Conservation (phyloP, 1,284 basidiomycete species). For the Malassezia brasiliensis region DNA sequence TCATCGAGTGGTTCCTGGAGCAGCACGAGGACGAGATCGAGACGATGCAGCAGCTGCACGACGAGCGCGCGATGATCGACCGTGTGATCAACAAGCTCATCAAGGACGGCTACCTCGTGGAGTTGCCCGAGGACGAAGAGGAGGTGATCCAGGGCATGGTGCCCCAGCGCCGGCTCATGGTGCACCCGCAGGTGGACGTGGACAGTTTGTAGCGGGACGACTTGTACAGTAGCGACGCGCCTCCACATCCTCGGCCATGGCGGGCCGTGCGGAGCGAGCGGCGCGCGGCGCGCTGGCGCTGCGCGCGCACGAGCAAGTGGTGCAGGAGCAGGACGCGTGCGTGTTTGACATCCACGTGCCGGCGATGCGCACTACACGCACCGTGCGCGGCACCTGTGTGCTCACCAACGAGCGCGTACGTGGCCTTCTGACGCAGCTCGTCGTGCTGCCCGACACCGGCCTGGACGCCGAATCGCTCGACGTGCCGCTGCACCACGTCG, state of each 20-base stretch:
- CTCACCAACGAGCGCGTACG: neutral
- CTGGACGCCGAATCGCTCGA: neutral
- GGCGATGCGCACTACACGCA: no score
- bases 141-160: conserved; percentile 21
- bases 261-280: neutral
- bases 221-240: neutral
- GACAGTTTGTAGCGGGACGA: conserved; percentile 25
- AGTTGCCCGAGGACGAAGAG: conserved; percentile 29
- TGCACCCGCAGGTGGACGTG: conserved; percentile 37
- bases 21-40: conserved; percentile 66
- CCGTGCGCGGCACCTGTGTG: neutral
- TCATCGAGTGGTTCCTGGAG: conserved; percentile 95
- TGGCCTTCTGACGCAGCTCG: neutral
- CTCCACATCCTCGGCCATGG: neutral
- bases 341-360: neutral
- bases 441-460: neutral
- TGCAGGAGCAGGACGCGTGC: neutral
- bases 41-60: conserved; percentile 78
- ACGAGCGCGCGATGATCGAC: conserved; percentile 76
- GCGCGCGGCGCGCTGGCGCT: neutral
- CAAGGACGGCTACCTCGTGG: conserved; percentile 56
- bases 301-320: neutral
- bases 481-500: neutral
- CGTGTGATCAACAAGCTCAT: conserved; percentile 83
- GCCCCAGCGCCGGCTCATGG: conserved; percentile 25